Percentiles rank a stretch among this genome's conserved stretches.
Evolutionary conservation across 2,329 filamentous ascomycete genomes (phyloP).

Genomic region (Fusarium tupiense): DNA sequence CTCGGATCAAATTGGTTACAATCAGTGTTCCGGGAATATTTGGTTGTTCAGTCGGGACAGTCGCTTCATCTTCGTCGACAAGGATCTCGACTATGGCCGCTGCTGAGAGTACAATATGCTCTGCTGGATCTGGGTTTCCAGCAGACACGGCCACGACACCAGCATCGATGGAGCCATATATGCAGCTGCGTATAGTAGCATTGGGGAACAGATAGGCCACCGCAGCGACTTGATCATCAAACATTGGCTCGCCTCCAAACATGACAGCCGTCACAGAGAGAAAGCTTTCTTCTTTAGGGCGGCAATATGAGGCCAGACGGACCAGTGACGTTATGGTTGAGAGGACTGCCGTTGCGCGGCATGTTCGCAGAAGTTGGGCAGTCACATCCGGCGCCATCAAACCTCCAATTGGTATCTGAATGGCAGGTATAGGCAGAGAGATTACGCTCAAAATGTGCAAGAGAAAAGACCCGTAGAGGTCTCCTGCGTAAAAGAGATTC

Average conservation of each 20-base stretch:
- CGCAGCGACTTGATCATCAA: neutral
- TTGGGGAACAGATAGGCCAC: neutral
- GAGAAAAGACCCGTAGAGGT: neutral
- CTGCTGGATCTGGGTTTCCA: neutral
- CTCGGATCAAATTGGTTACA: neutral
- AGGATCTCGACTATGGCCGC: neutral
- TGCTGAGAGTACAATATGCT: neutral
- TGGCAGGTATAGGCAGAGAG: neutral
- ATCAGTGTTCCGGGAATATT: neutral
- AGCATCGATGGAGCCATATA: neutral
- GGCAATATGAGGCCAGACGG: neutral
- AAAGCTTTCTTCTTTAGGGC: neutral
- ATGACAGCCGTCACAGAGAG: neutral
- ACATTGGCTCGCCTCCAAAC: slow-evolving; percentile 1
- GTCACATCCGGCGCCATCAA: neutral
- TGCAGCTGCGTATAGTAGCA: neutral
- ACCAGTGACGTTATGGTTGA: neutral
- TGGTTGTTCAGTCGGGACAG: neutral
- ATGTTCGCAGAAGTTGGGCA: neutral
- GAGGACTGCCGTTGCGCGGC: neutral
- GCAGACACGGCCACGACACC: slow-evolving; percentile 1
- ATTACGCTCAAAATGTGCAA: neutral
- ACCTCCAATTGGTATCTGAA: neutral
- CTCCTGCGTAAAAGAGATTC: neutral
- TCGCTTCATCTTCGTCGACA: neutral